Evolutionary conservation across 2,329 filamentous ascomycete genomes (phyloP).

Genomic region (Ceratocystis destructans): DNA sequence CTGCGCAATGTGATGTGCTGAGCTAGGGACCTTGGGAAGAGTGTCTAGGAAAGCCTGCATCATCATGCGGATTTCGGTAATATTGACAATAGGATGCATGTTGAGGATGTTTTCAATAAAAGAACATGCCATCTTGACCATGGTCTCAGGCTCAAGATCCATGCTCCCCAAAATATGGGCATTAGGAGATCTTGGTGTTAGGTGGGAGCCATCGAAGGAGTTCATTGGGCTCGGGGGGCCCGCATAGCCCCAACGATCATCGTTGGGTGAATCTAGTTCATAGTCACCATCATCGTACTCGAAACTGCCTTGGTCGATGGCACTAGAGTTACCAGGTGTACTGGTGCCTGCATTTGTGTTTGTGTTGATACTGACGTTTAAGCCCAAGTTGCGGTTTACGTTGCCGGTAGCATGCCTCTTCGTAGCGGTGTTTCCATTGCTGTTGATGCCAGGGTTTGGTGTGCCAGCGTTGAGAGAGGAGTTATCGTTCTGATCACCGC

Average conservation of each 20-base stretch:
- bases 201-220: slow-evolving; percentile 22
- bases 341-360: neutral
- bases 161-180: slow-evolving; percentile 7
- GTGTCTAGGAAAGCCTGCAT: slow-evolving; percentile 39
- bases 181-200: neutral
- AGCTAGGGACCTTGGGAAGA: slow-evolving; percentile 26
- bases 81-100: slow-evolving; percentile 50
- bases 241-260: slow-evolving; percentile 46
- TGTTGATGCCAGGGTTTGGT: neutral
- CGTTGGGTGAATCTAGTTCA: slow-evolving; percentile 30
- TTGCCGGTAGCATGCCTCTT: neutral
- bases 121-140: slow-evolving; percentile 40
- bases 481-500: neutral
- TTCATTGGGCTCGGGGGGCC: slow-evolving; percentile 34
- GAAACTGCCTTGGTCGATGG: slow-evolving; percentile 27
- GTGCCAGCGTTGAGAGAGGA: neutral
- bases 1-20: neutral
- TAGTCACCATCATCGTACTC: slow-evolving; percentile 34
- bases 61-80: slow-evolving; percentile 38
- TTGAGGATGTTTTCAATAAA: slow-evolving; percentile 50
- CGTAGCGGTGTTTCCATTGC: neutral
- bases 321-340: neutral
- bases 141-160: slow-evolving; percentile 39
- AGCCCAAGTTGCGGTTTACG: neutral
- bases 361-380: neutral